These are phyloP conservation scores for Ceratocystis papillata DNA, from an alignment of 2,329 filamentous ascomycete genomes.

Conservation along the genomic window DNA sequence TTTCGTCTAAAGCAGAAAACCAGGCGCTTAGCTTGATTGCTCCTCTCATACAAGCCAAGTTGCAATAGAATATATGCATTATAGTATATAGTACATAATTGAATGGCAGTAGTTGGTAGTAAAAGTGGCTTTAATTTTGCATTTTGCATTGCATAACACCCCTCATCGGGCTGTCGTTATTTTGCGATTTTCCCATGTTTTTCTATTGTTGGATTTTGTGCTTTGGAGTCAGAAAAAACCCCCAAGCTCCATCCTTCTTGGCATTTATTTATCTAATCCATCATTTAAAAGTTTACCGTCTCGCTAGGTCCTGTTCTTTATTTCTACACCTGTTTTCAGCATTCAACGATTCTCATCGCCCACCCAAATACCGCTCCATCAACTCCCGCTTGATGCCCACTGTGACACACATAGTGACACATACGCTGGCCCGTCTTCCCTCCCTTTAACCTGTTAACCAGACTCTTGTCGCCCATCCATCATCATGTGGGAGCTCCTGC, in stretches of 20 bases:
- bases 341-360: neutral
- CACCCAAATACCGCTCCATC: neutral
- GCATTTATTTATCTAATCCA: neutral
- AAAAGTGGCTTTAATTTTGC: too few relatives aligned
- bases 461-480: neutral
- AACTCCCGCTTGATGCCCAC: neutral
- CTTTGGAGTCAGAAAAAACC: neutral
- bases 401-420: neutral
- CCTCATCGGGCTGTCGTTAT: neutral
- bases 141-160: too few relatives aligned
- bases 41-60: neutral
- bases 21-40: neutral
- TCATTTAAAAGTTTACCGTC: neutral
- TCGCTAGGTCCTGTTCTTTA: neutral
- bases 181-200: neutral
- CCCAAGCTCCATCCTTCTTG: constrained; percentile 3
- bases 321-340: neutral
- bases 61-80: neutral
- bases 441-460: neutral
- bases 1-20: neutral
- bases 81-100: too few relatives aligned
- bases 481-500: constrained; percentile 24
- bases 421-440: neutral
- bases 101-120: too few relatives aligned
- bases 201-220: neutral